These are phyloP conservation scores for Russula vinacea DNA, from an alignment of 768 basidiomycete genomes.

Conservation along the genomic window DNA sequence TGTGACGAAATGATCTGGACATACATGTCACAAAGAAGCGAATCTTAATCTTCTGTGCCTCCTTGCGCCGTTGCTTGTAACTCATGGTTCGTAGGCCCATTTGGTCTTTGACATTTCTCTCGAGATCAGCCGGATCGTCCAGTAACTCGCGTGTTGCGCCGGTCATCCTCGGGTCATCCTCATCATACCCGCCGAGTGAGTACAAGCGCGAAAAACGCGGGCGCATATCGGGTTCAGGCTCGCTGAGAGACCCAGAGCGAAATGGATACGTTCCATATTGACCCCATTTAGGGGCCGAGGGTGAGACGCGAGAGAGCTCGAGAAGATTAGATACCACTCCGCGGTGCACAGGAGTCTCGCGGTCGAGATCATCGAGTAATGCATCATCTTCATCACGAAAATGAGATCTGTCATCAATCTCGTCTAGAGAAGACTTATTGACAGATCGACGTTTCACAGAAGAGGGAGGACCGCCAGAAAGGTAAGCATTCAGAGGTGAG, in stretches of 20 bases:
- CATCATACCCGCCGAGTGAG: conserved; percentile 41
- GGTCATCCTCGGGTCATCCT: conserved; percentile 64
- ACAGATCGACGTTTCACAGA: conserved; percentile 2
- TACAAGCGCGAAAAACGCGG: conserved; percentile 26
- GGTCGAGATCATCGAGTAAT: background rate
- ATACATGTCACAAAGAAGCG: conserved; percentile 67
- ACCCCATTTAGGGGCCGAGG: conserved; percentile 2
- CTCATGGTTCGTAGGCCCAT: conserved; percentile 52
- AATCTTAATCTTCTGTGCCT: conserved; percentile 58
- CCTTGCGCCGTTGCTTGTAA: conserved; percentile 59
- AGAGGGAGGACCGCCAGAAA: background rate
- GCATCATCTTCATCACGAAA: background rate
- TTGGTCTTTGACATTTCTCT: conserved; percentile 43
- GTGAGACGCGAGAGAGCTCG: conserved; percentile 18
- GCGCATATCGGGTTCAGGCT: conserved; percentile 8
- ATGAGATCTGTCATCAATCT: background rate
- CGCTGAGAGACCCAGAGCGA: conserved; percentile 6
- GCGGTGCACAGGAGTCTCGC: background rate
- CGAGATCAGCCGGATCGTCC: conserved; percentile 56
- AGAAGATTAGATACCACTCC: conserved; percentile 24
- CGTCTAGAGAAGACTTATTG: background rate
- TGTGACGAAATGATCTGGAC: conserved; percentile 26
- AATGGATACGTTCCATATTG: background rate
- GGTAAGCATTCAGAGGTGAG: conserved; percentile 1
- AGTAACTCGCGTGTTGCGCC: conserved; percentile 48